These are phyloP conservation scores for Ilyonectria robusta DNA, from an alignment of 2,329 filamentous ascomycete genomes.

Conservation along the genomic window DNA sequence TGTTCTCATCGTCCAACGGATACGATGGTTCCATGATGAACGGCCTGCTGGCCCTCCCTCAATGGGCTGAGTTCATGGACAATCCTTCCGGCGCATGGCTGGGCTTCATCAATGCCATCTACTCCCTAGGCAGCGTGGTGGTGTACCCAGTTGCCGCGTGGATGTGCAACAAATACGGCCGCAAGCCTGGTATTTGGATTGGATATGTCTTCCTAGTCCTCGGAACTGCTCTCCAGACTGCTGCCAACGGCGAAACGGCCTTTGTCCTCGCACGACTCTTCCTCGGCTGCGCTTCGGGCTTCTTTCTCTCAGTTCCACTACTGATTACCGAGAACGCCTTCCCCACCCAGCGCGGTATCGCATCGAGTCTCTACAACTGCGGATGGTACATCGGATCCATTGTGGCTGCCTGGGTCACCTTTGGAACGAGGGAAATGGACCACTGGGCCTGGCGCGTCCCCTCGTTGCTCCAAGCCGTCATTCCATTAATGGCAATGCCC, in stretches of 20 bases:
- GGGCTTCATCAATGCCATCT: slow-evolving; percentile 49
- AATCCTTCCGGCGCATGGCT: slow-evolving; percentile 45
- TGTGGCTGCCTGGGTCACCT: slow-evolving; percentile 48
- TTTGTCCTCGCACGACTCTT: slow-evolving; percentile 51
- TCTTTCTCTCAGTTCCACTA: slow-evolving; percentile 47
- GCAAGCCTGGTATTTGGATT: slow-evolving; percentile 26
- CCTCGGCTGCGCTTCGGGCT: slow-evolving; percentile 57
- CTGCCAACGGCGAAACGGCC: slow-evolving; percentile 28
- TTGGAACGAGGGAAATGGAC: slow-evolving; percentile 46
- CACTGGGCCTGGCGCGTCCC: slow-evolving; percentile 48
- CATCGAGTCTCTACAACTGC: slow-evolving; percentile 43
- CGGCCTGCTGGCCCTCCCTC: slow-evolving; percentile 53
- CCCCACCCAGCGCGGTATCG: slow-evolving; percentile 49
- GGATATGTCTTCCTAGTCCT: slow-evolving; percentile 14
- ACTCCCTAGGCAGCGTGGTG: slow-evolving; percentile 53
- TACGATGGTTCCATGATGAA: slow-evolving; percentile 55
- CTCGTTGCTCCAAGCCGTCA: slow-evolving; percentile 42
- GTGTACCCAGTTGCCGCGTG: slow-evolving; percentile 45
- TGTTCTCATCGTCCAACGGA: slow-evolving; percentile 49
- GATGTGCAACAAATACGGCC: slow-evolving; percentile 31
- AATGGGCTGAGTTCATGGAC: slow-evolving; percentile 55
- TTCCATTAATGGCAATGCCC: slow-evolving; percentile 32
- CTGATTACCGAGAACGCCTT: slow-evolving; percentile 52
- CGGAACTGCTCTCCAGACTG: slow-evolving; percentile 36
- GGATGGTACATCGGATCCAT: slow-evolving; percentile 59